phyloP scores from a whole-genome alignment of 768 basidiomycete genomes.

The Suillus weaverae region DNA sequence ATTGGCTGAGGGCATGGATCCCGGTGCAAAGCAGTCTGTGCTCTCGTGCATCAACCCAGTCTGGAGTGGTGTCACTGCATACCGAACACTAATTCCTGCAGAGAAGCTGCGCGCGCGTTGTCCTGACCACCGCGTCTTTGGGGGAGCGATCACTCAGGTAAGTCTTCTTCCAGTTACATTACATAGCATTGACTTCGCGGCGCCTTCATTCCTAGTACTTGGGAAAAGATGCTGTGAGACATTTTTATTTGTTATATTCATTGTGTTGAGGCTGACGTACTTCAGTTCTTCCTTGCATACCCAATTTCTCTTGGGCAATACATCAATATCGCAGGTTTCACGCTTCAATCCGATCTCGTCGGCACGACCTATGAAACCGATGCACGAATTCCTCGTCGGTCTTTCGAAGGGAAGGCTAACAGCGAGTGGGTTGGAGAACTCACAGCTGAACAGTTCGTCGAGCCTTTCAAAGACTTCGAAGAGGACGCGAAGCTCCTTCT shows the following conservation, averaged over 20 bases:
- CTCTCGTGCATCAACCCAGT: conserved; percentile 48
- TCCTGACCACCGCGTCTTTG: conserved; percentile 50
- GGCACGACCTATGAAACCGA: conserved; percentile 38
- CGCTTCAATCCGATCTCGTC: conserved; percentile 50
- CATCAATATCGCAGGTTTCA: conserved; percentile 66
- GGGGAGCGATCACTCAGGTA: conserved; percentile 48
- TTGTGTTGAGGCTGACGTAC: neutral
- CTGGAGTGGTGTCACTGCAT: conserved; percentile 61
- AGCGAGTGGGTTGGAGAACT: conserved; percentile 53
- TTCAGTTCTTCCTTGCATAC: conserved; percentile 61
- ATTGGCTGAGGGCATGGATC: conserved; percentile 30
- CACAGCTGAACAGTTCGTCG: conserved; percentile 44
- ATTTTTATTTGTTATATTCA: neutral
- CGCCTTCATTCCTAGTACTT: conserved; percentile 46
- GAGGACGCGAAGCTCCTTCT: conserved; percentile 58
- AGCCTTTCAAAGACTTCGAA: conserved; percentile 54
- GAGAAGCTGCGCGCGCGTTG: conserved; percentile 43
- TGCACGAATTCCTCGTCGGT: conserved; percentile 12
- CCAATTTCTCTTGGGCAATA: conserved; percentile 56
- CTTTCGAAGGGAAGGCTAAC: conserved; percentile 24
- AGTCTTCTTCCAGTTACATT: conserved; percentile 7
- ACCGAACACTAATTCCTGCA: conserved; percentile 57
- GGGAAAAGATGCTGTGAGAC: conserved; percentile 48
- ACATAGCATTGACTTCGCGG: conserved; percentile 2
- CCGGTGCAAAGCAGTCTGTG: conserved; percentile 42